Evolutionary conservation across 192 early-diverging fungal genomes (phyloP).

Genomic region (Backusella westeae): DNA sequence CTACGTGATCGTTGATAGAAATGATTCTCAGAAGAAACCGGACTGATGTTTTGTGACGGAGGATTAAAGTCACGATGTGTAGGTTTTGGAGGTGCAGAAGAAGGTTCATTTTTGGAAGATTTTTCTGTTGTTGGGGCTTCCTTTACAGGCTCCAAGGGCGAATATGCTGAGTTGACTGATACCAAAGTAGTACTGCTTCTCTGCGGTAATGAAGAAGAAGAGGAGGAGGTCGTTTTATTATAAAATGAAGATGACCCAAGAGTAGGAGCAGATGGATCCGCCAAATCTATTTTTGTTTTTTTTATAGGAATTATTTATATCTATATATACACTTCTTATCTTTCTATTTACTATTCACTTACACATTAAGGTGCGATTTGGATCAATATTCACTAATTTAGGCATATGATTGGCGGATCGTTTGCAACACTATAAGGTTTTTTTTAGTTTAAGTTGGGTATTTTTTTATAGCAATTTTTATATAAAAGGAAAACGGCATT

Average conservation of each 20-base stretch:
- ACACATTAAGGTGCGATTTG: slow-evolving; percentile 35
- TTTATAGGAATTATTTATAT: background rate
- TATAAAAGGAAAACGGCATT: background rate
- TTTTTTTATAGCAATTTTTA: background rate
- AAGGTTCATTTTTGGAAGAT: background rate
- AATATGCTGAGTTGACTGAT: background rate
- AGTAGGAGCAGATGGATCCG: slow-evolving; percentile 5
- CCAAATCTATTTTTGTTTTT: slow-evolving; percentile 10
- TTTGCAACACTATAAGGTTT: slow-evolving; percentile 35
- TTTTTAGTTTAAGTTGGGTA: background rate
- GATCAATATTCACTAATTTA: slow-evolving; percentile 51
- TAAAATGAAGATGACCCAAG: background rate
- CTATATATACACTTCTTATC: background rate
- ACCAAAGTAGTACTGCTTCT: background rate
- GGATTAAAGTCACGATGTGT: background rate
- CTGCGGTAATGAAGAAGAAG: background rate
- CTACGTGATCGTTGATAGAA: background rate
- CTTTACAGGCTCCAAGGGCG: background rate
- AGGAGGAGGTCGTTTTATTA: background rate
- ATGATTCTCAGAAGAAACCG: background rate
- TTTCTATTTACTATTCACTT: background rate
- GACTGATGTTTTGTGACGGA: background rate
- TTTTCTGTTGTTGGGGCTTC: background rate
- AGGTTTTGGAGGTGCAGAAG: background rate
- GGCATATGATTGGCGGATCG: slow-evolving; percentile 43